Percentiles rank a stretch among this genome's conserved stretches.
Conservation (phyloP, 1,139 yeast genomes). For the Lodderomyces parapsilosis region DNA sequence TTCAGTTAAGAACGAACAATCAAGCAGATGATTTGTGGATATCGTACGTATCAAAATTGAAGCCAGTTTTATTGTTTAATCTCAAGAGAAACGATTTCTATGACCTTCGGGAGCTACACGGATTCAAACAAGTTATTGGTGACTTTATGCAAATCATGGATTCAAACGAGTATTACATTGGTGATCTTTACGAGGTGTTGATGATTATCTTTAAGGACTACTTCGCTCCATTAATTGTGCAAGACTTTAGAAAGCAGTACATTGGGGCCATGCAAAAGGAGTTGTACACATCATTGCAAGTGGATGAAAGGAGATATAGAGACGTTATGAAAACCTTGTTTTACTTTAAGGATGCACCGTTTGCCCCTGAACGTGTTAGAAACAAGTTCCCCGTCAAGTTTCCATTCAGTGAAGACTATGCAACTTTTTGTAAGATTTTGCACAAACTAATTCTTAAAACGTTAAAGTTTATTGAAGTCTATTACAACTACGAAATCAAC, state of each 20-base stretch:
- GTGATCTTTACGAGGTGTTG: slow-evolving; percentile 62
- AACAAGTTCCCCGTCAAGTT: slow-evolving; percentile 61
- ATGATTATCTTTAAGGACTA: slow-evolving; percentile 56
- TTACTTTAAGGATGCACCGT: slow-evolving; percentile 57
- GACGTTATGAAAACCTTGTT: slow-evolving; percentile 66
- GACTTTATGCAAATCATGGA: slow-evolving; percentile 77
- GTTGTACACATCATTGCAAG: slow-evolving; percentile 84
- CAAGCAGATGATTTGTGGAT: slow-evolving; percentile 80
- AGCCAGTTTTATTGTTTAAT: slow-evolving; percentile 49
- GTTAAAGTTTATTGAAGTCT: slow-evolving; percentile 62
- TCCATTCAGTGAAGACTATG: slow-evolving; percentile 88
- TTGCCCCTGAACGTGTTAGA: slow-evolving; percentile 35
- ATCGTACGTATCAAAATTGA: slow-evolving; percentile 56
- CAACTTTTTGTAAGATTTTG: slow-evolving; percentile 77
- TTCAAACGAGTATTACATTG: slow-evolving; percentile 61
- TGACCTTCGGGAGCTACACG: slow-evolving; percentile 30
- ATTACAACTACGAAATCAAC: slow-evolving; percentile 52
- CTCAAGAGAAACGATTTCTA: slow-evolving; percentile 30
- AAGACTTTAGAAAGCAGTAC: slow-evolving; percentile 63
- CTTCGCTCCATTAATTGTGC: slow-evolving; percentile 56
- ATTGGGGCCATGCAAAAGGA: slow-evolving; percentile 66
- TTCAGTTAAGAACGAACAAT: slow-evolving; percentile 51
- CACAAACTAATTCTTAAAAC: slow-evolving; percentile 58
- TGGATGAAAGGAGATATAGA: slow-evolving; percentile 59
- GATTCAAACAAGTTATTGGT: slow-evolving; percentile 60